Evolutionary conservation across 176 grass and related monocot species (phyloP), one percentile per base, ranked within the genome.

Genomic region (Oryza officinalis): DNA sequence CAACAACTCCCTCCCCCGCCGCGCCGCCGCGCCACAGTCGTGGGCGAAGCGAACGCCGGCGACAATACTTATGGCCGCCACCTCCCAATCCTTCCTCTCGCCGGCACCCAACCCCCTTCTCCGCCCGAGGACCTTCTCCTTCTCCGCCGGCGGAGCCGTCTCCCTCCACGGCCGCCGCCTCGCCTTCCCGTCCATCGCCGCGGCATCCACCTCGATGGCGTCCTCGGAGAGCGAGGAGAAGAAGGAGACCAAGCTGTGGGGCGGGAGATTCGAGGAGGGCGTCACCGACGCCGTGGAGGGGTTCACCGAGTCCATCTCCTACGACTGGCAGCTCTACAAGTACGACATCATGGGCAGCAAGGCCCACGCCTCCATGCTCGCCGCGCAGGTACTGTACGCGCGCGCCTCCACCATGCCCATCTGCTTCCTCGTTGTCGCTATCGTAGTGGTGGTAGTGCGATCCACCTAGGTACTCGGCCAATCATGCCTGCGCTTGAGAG

Each of bases 281-380:
- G 86, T 90, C 80, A 91, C 87, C 65, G 93, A 96, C 37, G 96
- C 90, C 54, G 89, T 94, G 46, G 93, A 93, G 65, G 78, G 87
- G 20, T 98, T 95, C 87, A 90, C 88, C 20, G 96, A 98, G 87
- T 98, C 96, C 15, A 92, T 98, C 74, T 93, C 91, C 82, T 92
- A 93, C 80, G 93, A 96, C 47, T 90, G 94, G 66, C 89, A 93
- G 76, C 96, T 99, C 35, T 99, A 99, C 91, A 94, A 95, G 86
- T 92, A 96, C 57, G 96, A 99, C 75, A 96, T 99, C 47, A 91
- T 93, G 81, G 96, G 93, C 63, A 99, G 96, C 87, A 90, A 94
- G 79, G 96, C 93, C 38, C 96, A 99, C 69, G 96, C 94, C 63
- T 78, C 80, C 77, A 99, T 99, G 96, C 96, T 99, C 57, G 93